Conservation (phyloP, 768 basidiomycete genomes). For the Flagelloscypha sp. region DNA sequence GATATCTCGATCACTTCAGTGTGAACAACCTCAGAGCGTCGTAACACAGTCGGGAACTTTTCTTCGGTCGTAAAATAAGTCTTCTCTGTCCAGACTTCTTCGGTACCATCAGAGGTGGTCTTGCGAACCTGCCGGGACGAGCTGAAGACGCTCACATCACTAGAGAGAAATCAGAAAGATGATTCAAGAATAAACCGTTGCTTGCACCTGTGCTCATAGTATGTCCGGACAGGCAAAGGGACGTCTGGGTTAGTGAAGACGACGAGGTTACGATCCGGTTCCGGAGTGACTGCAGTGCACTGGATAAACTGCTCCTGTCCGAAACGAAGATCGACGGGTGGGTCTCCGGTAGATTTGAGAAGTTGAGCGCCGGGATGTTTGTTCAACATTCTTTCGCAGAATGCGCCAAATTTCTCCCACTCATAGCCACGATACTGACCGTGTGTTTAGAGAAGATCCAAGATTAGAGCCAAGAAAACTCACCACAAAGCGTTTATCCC, state of each 20-base stretch:
- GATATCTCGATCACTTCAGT: conserved; percentile 69
- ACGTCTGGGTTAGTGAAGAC: conserved; percentile 86
- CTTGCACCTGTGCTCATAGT: conserved; percentile 77
- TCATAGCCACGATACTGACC: conserved; percentile 84
- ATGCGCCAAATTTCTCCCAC: conserved; percentile 88
- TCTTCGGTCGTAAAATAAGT: conserved; percentile 82
- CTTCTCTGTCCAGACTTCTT: conserved; percentile 85
- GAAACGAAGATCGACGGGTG: conserved; percentile 71
- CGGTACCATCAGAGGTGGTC: conserved; percentile 50
- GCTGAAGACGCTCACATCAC: conserved; percentile 79
- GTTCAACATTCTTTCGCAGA: conserved; percentile 85
- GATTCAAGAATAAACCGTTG: conserved; percentile 3
- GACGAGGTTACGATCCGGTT: conserved; percentile 67
- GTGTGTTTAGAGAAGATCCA: conserved; percentile 3
- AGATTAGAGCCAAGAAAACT: conserved; percentile 15
- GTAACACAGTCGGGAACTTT: conserved; percentile 83
- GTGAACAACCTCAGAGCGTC: conserved; percentile 78
- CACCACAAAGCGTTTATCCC: conserved; percentile 88
- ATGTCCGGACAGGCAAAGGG: conserved; percentile 66
- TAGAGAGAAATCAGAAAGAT: conserved; percentile 18
- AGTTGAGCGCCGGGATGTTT: conserved; percentile 84
- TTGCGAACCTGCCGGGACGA: conserved; percentile 64
- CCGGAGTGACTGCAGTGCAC: conserved; percentile 77
- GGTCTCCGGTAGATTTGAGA: conserved; percentile 64
- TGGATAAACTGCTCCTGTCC: conserved; percentile 83